Conservation (phyloP, 768 basidiomycete genomes). For the Russula vinacea region DNA sequence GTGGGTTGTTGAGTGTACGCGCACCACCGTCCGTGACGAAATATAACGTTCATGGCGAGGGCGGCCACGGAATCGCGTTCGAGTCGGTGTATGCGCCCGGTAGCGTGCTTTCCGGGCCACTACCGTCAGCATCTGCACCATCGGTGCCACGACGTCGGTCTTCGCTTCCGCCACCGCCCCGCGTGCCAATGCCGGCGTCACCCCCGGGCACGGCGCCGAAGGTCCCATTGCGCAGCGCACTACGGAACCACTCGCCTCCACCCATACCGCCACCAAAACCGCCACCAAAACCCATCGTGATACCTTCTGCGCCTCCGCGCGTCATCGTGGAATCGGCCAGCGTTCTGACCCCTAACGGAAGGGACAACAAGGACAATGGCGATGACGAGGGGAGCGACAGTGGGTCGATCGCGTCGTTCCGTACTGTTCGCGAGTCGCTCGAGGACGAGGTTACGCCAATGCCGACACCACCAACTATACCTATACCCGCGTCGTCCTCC, state of each 20-base stretch:
- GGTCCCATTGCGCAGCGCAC: slow-evolving; percentile 58
- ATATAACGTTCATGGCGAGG: slow-evolving; percentile 27
- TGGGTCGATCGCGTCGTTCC: slow-evolving; percentile 60
- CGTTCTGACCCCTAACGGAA: not conserved
- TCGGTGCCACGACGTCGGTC: not conserved
- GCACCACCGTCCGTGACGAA: slow-evolving; percentile 24
- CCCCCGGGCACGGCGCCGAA: slow-evolving; percentile 32
- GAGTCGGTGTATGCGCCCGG: slow-evolving; percentile 20
- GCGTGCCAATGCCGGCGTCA: not conserved
- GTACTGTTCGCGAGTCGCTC: slow-evolving; percentile 58
- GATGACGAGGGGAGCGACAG: slow-evolving; percentile 38
- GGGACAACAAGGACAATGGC: not conserved
- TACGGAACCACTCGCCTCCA: slow-evolving; percentile 42
- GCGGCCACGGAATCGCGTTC: slow-evolving; percentile 22
- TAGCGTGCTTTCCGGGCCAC: slow-evolving; percentile 4
- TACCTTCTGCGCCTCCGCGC: slow-evolving; percentile 25
- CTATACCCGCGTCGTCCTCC: not conserved
- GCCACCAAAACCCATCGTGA: slow-evolving; percentile 17
- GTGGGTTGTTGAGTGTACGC: slow-evolving; percentile 20
- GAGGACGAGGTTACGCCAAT: slow-evolving; percentile 35
- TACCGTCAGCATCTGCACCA: not conserved
- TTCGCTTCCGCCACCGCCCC: slow-evolving; percentile 15
- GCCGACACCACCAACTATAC: not conserved
- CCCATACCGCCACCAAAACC: slow-evolving; percentile 21
- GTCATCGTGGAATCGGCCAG: slow-evolving; percentile 6